phyloP scores from a whole-genome alignment of 1,284 basidiomycete genomes.

The Ceraceosorus bombacis region DNA sequence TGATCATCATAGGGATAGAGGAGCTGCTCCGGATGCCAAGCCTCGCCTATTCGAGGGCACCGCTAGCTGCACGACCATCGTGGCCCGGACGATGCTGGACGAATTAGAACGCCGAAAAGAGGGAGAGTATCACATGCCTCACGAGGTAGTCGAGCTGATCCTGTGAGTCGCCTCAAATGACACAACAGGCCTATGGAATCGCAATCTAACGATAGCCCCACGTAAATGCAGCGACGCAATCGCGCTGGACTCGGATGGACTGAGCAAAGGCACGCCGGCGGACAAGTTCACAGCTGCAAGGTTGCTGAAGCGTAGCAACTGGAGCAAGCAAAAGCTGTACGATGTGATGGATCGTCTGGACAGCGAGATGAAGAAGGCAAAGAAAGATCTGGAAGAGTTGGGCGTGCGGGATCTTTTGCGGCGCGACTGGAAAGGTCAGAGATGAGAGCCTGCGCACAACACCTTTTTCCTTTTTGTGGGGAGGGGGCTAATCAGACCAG shows the following conservation, averaged over 20 bases:
- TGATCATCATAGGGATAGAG: slow-evolving; percentile 48
- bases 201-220: not conserved
- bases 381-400: slow-evolving; percentile 41
- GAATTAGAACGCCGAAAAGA: slow-evolving; percentile 30
- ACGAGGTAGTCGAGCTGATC: slow-evolving; percentile 38
- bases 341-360: slow-evolving; percentile 40
- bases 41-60: slow-evolving; percentile 41
- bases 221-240: slow-evolving; percentile 21
- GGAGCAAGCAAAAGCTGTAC: slow-evolving; percentile 19
- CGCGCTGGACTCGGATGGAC: slow-evolving; percentile 37
- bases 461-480: not conserved
- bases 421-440: slow-evolving; percentile 49
- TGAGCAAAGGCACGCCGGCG: slow-evolving; percentile 21
- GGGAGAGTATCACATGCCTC: slow-evolving; percentile 37
- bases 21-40: slow-evolving; percentile 29
- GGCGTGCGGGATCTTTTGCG: slow-evolving; percentile 44
- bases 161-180: slow-evolving; percentile 11
- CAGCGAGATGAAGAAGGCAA: slow-evolving; percentile 35
- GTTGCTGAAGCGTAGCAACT: slow-evolving; percentile 24
- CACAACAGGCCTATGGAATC: not conserved
- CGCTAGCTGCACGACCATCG: slow-evolving; percentile 44
- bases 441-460: slow-evolving; percentile 12
- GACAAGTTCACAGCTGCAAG: slow-evolving; percentile 19
- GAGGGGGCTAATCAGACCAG: not conserved
- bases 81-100: slow-evolving; percentile 38